Base-by-base conservation (phyloP, 495 filamentous ascomycete genomes). In the Penicillium pancosmium region DNA sequence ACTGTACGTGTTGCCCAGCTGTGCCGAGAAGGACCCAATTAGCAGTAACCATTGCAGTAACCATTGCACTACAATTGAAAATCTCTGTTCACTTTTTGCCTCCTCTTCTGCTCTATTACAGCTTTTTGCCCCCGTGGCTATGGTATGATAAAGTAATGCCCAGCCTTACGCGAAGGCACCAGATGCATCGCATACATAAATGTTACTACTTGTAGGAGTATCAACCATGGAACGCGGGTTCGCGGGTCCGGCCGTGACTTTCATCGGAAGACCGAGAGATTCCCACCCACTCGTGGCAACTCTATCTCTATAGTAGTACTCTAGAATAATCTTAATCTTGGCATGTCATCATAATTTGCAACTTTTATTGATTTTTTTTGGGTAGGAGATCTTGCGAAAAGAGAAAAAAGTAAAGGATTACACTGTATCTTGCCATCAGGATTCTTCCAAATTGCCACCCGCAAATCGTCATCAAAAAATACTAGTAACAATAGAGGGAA, bases 391-490 rank as follows among this genome's bases (percentile, higher is more conserved):
- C 55, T 57, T 41, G 55, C 55, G 23, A 23, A 34, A 36, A 46
- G 11, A 41, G 3, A 7, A 44, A 25, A 23, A 13, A 40, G 41
- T 50, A 31, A 31, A 9, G 8, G 6, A 31, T 31, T 46, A 53
- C 19, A n/a, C 27, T 15, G 56, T 60, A 38, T 18, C 36, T 46
- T 35, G 35, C 43, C 44, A 51, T 41, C 19, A 27, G 40, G 33
- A 23, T 31, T 31, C 27, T 57, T 43, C 36, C 51, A 55, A 38
- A 56, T 60, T 52, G 61, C 61, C 61, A 62, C 56, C 52, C 54
- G 25, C 60, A 47, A 51, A 27, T 46, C 27, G 27, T 50, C 43
- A 48, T 38, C 0, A 38, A 49, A 33, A 55, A 34, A 12, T 46
- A n/a, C n/a, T 6, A 31, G 11, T 48, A 1, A 21, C 19, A 23